Percentiles rank a stretch among this genome's conserved stretches.
Evolutionary conservation across 192 early-diverging fungal species (phyloP).

Genomic region (Umbelopsis vinacea): DNA sequence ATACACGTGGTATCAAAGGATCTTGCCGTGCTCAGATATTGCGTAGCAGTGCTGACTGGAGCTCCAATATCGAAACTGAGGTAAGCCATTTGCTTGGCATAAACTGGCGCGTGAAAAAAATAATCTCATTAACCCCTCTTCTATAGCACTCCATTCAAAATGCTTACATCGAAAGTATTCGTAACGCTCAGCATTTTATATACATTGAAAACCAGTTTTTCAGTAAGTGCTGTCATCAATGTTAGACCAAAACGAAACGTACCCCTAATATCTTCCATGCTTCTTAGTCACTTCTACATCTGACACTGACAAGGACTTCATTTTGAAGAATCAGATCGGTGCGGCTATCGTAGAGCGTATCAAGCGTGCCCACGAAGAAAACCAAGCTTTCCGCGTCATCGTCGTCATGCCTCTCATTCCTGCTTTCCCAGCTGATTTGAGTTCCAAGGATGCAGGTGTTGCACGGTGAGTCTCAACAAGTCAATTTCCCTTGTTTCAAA

Average conservation of each 20-base stretch:
- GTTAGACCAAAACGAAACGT: neutral
- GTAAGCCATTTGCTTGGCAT: slow-evolving; percentile 19
- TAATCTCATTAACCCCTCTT: neutral
- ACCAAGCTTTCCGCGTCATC: slow-evolving; percentile 77
- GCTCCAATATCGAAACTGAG: slow-evolving; percentile 64
- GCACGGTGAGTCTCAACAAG: slow-evolving; percentile 47
- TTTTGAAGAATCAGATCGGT: slow-evolving; percentile 84
- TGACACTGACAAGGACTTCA: slow-evolving; percentile 46
- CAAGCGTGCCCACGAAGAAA: slow-evolving; percentile 65
- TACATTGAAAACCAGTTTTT: slow-evolving; percentile 96
- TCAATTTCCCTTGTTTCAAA: neutral
- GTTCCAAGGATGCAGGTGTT: slow-evolving; percentile 73
- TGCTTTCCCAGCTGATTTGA: slow-evolving; percentile 85
- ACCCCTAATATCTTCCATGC: neutral
- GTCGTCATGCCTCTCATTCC: slow-evolving; percentile 89
- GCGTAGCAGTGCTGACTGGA: slow-evolving; percentile 71
- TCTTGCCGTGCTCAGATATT: slow-evolving; percentile 68
- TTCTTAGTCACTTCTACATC: slow-evolving; percentile 55
- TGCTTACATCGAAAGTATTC: slow-evolving; percentile 77
- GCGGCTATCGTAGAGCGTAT: slow-evolving; percentile 80
- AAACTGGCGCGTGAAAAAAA: neutral
- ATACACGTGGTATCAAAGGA: slow-evolving; percentile 59
- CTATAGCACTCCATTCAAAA: slow-evolving; percentile 72
- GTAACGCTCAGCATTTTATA: slow-evolving; percentile 75
- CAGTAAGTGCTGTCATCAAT: slow-evolving; percentile 45